A percentile compares a stretch with the other conserved stretches of the same genome.
Conservation (phyloP, 352 stramenopile genomes). For the Phytophthora hybrid region DNA sequence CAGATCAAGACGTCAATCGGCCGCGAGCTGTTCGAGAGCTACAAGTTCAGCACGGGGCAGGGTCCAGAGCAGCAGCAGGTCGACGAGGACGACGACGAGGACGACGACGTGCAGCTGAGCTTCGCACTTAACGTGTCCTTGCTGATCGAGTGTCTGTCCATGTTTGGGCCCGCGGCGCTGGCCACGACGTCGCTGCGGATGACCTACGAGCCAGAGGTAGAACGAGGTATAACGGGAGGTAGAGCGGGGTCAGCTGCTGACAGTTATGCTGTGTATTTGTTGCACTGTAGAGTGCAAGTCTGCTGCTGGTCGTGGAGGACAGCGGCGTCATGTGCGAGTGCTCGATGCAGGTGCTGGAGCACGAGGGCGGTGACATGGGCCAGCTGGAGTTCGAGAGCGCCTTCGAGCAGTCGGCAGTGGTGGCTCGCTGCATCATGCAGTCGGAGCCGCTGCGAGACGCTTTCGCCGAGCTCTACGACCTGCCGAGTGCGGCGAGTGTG, state of each 20-base stretch:
- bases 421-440: conserved; percentile 86
- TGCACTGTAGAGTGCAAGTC: conserved; percentile 49
- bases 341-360: conserved; percentile 81
- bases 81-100: conserved; percentile 20
- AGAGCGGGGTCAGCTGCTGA: conserved; percentile 5
- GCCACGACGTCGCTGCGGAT: conserved; percentile 79
- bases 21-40: conserved; percentile 81
- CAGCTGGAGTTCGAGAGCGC: conserved; percentile 81
- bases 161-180: conserved; percentile 75
- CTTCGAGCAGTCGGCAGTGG: conserved; percentile 79
- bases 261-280: neutral
- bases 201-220: conserved; percentile 70
- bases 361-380: conserved; percentile 75
- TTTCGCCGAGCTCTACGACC: conserved; percentile 85
- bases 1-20: conserved; percentile 88
- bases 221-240: conserved; percentile 2
- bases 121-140: conserved; percentile 80
- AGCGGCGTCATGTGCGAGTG: conserved; percentile 88
- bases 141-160: conserved; percentile 83
- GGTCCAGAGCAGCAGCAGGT: conserved; percentile 22
- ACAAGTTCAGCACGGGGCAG: conserved; percentile 41
- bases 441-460: conserved; percentile 83
- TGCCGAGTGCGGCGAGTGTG: conserved; percentile 82
- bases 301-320: conserved; percentile 83
- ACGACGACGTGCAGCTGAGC: conserved; percentile 57